These are phyloP conservation scores for Gentiana straminea DNA, from an alignment of 257 asterid genomes.

Conservation along the genomic window DNA sequence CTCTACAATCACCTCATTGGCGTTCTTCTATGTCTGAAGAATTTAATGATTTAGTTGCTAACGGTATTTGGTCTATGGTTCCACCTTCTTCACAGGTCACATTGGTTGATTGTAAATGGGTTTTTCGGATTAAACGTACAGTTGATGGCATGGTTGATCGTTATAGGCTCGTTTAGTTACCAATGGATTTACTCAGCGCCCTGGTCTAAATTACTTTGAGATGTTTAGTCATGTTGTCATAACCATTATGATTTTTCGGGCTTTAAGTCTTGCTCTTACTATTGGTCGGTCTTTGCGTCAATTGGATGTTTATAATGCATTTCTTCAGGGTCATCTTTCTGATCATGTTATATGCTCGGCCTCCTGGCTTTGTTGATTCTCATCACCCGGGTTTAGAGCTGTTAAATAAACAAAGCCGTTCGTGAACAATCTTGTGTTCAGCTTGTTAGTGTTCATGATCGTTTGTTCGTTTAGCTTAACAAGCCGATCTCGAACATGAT, in stretches of 20 bases:
- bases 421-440: no score
- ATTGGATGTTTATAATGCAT: no score
- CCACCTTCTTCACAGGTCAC: background rate
- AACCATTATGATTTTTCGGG: background rate
- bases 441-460: no score
- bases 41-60: background rate
- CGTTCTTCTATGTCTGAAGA: background rate
- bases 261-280: background rate
- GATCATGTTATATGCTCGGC: background rate
- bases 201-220: background rate
- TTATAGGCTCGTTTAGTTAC: no score
- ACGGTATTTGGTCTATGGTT: background rate
- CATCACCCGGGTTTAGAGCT: background rate
- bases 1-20: background rate
- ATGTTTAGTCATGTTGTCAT: background rate
- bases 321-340: no score
- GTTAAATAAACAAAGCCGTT: no score
- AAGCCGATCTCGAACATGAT: no score
- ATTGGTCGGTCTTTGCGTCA: background rate
- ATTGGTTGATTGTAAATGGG: background rate
- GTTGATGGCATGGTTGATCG: no score
- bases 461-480: no score
- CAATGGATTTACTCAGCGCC: no score
- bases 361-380: background rate
- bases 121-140: background rate